Evolutionary conservation across 1,284 basidiomycete species (phyloP), one percentile per base, ranked within the genome.

Genomic region (Papiliotrema fonsecae): DNA sequence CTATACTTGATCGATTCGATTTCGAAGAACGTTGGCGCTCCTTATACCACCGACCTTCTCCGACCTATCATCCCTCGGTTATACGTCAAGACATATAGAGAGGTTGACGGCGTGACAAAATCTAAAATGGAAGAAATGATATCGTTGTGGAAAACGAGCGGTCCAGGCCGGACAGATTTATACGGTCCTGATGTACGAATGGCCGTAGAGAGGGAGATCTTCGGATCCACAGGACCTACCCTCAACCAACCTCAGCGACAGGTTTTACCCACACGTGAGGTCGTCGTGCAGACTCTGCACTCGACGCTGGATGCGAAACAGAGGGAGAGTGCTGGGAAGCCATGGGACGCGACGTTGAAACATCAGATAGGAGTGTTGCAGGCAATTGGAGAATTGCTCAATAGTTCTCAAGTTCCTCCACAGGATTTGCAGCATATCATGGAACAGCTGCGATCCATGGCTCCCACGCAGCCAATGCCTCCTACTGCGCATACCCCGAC

Each of bases 1-100:
- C 88, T 97, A 61, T 99, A 98, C 71, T 81, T 97, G 11, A 79
- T 98, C 65, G 96, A 98, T 68, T 93, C 93, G 16, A 92, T 99
- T 54, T 88, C 87, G 44, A 97, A 97, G 75, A 96, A 96, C 75
- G 83, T 92, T 35, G 91, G 84, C 56, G 82, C 87, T 38, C 90
- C 91, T 13, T 97, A 94, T 74, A 87, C 88, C 24, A 82, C 83
- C 52, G 80, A 82, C 52, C 89, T 93, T 60, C 78, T 87, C 19
- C 79, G 82, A 5, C 55, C 58, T 2, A 80, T 88, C 63, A 84
- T 90, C 50, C 82, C 84, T 45, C 79, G 81, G 21, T 75, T 92
- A 6, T 96, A 91, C 74, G 76, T 92, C 58, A 82, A 87, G 56
- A 84, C 90, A 26, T 94, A 96, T 73, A 79, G 80, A 47, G 80